Percentiles rank a stretch among this genome's conserved stretches.
These are phyloP conservation scores for Cercospora beticola DNA, from an alignment of 2,329 filamentous ascomycete genomes.

Conservation along the genomic window DNA sequence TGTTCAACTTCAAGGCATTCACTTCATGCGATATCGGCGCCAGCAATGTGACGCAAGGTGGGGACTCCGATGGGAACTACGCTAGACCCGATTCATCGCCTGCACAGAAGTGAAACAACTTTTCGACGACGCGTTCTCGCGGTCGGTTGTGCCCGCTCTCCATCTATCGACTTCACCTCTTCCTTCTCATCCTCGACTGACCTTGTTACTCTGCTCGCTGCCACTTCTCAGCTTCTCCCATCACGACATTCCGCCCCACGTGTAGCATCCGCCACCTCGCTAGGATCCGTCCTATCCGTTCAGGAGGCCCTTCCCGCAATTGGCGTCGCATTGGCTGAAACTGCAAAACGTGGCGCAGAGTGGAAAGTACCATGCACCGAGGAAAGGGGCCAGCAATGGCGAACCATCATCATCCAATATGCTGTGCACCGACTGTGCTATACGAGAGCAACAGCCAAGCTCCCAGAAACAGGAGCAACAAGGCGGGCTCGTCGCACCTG, in stretches of 20 bases:
- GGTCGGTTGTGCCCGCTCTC: neutral
- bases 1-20: too few relatives aligned
- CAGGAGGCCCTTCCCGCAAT: neutral
- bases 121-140: neutral
- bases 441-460: neutral
- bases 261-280: neutral
- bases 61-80: neutral
- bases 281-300: neutral
- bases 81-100: neutral
- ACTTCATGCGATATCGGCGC: neutral
- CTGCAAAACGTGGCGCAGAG: constrained; percentile 8
- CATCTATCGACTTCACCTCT: constrained; percentile 3
- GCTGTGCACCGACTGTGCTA: neutral
- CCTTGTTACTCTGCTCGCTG: neutral
- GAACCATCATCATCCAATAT: neutral
- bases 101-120: neutral
- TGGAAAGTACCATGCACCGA: neutral
- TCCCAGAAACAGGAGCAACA: neutral
- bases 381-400: neutral
- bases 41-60: neutral
- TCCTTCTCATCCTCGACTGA: neutral
- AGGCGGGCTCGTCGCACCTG: neutral
- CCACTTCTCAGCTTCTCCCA: neutral
- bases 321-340: constrained; percentile 6
- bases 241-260: neutral